Percentiles rank a stretch among this genome's conserved stretches.
phyloP scores from a whole-genome alignment of 2,329 filamentous ascomycete genomes.

The Talaromyces pinophilus region DNA sequence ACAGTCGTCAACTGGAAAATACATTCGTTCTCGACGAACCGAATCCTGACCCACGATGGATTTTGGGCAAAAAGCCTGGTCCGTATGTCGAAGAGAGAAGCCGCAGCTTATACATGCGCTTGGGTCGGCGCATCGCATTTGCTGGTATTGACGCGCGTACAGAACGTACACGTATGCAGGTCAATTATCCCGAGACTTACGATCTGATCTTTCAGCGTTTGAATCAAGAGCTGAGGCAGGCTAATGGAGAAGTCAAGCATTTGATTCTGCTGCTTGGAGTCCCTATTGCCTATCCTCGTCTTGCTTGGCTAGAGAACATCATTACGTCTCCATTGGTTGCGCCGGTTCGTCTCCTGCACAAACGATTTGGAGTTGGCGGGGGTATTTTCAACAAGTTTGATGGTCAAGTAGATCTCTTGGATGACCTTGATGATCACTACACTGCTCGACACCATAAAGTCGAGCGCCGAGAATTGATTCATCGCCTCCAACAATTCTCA shows the following conservation, averaged over 20 bases:
- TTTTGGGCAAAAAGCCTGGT: conserved; percentile 72
- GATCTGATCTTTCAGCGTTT: conserved; percentile 60
- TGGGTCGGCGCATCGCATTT: conserved; percentile 66
- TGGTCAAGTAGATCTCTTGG: conserved; percentile 67
- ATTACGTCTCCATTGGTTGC: conserved; percentile 83
- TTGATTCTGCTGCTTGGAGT: conserved; percentile 66
- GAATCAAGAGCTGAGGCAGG: conserved; percentile 52
- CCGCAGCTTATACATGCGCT: conserved; percentile 62
- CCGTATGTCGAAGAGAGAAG: conserved; percentile 65
- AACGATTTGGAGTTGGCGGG: conserved; percentile 82
- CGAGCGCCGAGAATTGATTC: conserved; percentile 73
- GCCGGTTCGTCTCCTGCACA: conserved; percentile 84
- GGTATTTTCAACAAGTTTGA: conserved; percentile 92
- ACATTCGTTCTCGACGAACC: conserved; percentile 67
- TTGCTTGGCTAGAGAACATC: conserved; percentile 97
- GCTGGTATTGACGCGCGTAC: conserved; percentile 62
- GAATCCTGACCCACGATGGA: conserved; percentile 69
- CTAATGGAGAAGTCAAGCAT: conserved; percentile 61
- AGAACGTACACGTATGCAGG: conserved; percentile 85
- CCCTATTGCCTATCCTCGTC: conserved; percentile 69
- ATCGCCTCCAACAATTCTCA: conserved; percentile 62
- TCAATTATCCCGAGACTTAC: conserved; percentile 77
- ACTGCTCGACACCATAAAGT: conserved; percentile 88
- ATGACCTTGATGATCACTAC: conserved; percentile 72
- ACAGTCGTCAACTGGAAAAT: conserved; percentile 71